A percentile compares a stretch with the other conserved stretches of the same genome.
Evolutionary conservation across 2,329 filamentous ascomycete genomes (phyloP).

Genomic region (Albifimbria verrucaria): DNA sequence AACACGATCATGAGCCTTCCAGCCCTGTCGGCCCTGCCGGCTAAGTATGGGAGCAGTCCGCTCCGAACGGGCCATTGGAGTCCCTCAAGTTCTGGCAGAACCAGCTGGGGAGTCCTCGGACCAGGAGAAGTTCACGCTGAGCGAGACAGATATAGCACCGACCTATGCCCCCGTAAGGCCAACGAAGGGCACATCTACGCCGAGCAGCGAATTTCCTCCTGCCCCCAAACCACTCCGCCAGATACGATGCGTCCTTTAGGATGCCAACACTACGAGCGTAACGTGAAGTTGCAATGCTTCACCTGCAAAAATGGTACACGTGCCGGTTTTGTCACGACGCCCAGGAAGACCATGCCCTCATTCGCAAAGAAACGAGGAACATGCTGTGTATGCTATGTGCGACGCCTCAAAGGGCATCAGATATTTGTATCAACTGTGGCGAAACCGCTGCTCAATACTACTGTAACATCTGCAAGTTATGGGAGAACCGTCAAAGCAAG

Average conservation of each 20-base stretch:
- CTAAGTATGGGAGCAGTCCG: constrained; percentile 35
- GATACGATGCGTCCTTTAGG: constrained; percentile 56
- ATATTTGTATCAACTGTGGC: constrained; percentile 74
- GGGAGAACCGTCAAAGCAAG: constrained; percentile 90
- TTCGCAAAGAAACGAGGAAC: constrained; percentile 80
- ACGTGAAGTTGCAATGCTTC: constrained; percentile 92
- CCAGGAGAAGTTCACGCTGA: constrained; percentile 46
- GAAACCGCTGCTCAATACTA: constrained; percentile 83
- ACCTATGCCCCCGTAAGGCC: constrained; percentile 60
- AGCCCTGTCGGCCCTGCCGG: constrained; percentile 9
- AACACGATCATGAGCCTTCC: background rate
- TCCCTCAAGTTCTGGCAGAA: constrained; percentile 59
- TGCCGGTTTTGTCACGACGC: constrained; percentile 93
- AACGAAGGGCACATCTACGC: constrained; percentile 29
- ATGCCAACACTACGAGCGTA: constrained; percentile 90
- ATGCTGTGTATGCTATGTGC: constrained; percentile 98
- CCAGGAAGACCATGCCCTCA: constrained; percentile 72
- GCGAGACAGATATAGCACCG: constrained; percentile 60
- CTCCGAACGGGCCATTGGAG: constrained; percentile 22
- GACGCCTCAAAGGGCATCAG: constrained; percentile 76
- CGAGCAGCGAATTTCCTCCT: constrained; percentile 39
- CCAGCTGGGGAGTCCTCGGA: constrained; percentile 35
- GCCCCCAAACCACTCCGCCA: constrained; percentile 12
- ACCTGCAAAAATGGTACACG: constrained; percentile 91
- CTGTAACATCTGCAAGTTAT: constrained; percentile 91